These are phyloP conservation scores for Fraxinus sp. DNA, from an alignment of 305 asterid species.

Conservation along the genomic window DNA sequence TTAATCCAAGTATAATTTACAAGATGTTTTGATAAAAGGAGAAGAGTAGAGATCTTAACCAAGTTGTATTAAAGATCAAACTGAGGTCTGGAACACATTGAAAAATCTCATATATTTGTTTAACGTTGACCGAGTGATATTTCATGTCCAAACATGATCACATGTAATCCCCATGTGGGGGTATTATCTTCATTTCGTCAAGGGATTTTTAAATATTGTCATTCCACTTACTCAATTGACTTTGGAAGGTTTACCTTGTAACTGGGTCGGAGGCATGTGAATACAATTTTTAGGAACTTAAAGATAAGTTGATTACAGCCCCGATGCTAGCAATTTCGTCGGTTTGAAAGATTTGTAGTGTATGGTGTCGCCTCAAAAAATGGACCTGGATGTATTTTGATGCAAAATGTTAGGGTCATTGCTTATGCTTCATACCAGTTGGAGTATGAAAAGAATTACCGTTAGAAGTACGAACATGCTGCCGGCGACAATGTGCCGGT, in stretches of 20 bases:
- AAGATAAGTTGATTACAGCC: not conserved
- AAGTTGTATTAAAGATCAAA: not conserved
- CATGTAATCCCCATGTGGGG: not conserved
- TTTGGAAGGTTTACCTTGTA: not conserved
- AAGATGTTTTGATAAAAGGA: not conserved
- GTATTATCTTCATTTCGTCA: not conserved
- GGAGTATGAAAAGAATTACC: not conserved
- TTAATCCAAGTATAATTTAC: not conserved
- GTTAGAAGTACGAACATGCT: not conserved
- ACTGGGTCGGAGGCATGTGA: not conserved
- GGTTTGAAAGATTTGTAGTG: not conserved
- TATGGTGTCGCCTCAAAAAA: not conserved
- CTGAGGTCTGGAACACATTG: not conserved
- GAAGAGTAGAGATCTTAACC: not conserved
- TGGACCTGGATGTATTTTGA: not conserved
- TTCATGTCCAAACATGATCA: not conserved
- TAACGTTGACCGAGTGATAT: not conserved
- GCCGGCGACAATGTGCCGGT: too few relatives aligned
- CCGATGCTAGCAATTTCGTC: not conserved
- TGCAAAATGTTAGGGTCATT: not conserved
- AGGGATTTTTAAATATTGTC: not conserved
- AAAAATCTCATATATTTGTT: not conserved
- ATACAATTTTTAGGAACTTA: not conserved
- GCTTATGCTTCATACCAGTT: not conserved
- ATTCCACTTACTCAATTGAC: not conserved